phyloP scores from a whole-genome alignment of 192 early-diverging fungal genomes.

The Coemansia sp. region DNA sequence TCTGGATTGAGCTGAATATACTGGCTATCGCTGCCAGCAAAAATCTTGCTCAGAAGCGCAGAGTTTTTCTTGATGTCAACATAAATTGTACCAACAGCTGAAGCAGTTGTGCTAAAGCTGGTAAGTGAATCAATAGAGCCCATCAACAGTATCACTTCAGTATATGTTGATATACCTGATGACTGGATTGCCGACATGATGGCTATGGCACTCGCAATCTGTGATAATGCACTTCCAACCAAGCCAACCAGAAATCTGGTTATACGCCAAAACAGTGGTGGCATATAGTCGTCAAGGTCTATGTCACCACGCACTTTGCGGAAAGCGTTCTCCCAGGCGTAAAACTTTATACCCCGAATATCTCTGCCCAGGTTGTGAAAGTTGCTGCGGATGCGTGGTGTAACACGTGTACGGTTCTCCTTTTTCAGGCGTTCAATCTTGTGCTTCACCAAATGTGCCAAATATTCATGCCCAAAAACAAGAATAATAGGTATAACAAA shows the following conservation, averaged over 20 bases:
- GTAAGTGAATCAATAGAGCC: constrained; percentile 26
- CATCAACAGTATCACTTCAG: constrained; percentile 18
- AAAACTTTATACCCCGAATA: constrained; percentile 66
- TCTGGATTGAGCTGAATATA: constrained; percentile 2
- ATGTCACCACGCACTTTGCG: neutral
- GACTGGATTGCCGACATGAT: constrained; percentile 59
- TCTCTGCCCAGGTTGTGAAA: constrained; percentile 36
- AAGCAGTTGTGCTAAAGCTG: neutral
- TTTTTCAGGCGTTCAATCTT: constrained; percentile 5
- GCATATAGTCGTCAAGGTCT: constrained; percentile 13
- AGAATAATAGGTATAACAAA: constrained; percentile 29
- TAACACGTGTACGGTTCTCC: neutral
- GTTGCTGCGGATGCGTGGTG: constrained; percentile 5
- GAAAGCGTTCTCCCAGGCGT: constrained; percentile 58
- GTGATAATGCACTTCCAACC: constrained; percentile 43
- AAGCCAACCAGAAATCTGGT: constrained; percentile 14
- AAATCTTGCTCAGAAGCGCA: constrained; percentile 6
- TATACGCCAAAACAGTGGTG: constrained; percentile 33
- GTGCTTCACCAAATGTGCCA: constrained; percentile 2
- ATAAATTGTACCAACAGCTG: neutral
- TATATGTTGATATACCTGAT: constrained; percentile 12
- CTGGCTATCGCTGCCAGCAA: neutral
- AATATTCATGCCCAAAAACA: constrained; percentile 6
- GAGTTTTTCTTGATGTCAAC: neutral
- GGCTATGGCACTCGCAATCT: constrained; percentile 58